Evolutionary conservation across 2,329 filamentous ascomycete genomes (phyloP), one percentile per base, ranked within the genome.

Genomic region (Stachybotrys chlorohalonatus): DNA sequence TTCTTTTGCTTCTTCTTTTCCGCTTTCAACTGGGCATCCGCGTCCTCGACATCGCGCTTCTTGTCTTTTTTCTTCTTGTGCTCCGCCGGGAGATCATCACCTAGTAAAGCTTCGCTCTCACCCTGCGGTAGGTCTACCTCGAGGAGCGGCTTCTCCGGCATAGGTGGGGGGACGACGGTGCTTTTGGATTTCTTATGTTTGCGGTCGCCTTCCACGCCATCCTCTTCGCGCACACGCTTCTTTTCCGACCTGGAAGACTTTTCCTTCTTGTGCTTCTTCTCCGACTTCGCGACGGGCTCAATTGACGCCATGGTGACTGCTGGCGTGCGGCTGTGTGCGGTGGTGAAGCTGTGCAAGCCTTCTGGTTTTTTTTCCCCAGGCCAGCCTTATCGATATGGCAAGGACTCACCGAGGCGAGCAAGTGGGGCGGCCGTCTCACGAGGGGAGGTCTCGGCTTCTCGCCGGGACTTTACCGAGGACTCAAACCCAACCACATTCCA

Each of bases 121-220:
- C 36, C 36, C 36, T 42, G 36, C 36, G 36, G 36, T 9, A 42
- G 36, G 36, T 42, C 36, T 42, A 42, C 13, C 36, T 42, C 36
- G 36, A 42, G 36, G 36, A 42, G 36, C 8, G 36, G 36, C 36
- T 42, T 42, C 36, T 42, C 36, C 9, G 13, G 36, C 36, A 63
- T 58, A 53, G 60, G 55, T 52, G 58, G 52, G n/a, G 52, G 52
- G 7, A 55, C 64, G 42, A 66, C 64, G 49, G 57, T 72, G 71
- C 69, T 76, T 65, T 77, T 79, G 6, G 76, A 75, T 56, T 75
- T 77, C 60, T 80, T 79, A 61, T 76, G 70, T 64, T 75, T 77
- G 62, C 73, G 73, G 56, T 78, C 75, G 42, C 66, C 63, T 50
- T 71, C 68, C 47, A 67, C 55, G 17, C 60, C 62, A 46, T 77